Conservation (phyloP, 257 asterid genomes). For the Nicotiana benthamiana region DNA sequence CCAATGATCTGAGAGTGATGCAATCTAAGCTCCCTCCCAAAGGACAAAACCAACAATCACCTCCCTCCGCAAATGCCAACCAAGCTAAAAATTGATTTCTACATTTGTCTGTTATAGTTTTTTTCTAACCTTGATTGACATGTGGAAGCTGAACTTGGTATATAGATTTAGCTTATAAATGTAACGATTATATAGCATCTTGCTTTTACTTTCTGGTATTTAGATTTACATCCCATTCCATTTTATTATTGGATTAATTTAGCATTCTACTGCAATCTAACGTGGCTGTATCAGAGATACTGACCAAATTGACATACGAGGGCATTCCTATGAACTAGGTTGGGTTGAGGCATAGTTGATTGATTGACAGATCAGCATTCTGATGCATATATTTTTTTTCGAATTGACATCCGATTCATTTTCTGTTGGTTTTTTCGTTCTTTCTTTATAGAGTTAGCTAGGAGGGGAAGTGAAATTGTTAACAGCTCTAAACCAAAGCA, state of each 20-base stretch:
- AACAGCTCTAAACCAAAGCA: too few relatives aligned
- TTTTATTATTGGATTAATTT: not conserved
- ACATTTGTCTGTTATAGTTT: not conserved
- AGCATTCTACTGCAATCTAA: not conserved
- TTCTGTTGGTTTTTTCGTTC: too few relatives aligned
- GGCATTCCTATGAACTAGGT: too few relatives aligned
- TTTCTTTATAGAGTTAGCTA: too few relatives aligned
- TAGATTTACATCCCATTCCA: not conserved
- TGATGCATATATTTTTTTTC: too few relatives aligned
- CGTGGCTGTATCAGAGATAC: not conserved
- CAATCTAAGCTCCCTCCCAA: constrained; percentile 62
- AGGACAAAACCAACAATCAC: constrained; percentile 45
- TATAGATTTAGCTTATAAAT: constrained; percentile 1
- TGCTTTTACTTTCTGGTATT: not conserved
- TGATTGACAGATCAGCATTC: too few relatives aligned
- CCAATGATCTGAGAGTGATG: constrained; percentile 66
- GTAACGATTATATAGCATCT: too few relatives aligned
- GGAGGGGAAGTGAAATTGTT: too few relatives aligned
- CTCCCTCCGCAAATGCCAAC: constrained; percentile 30
- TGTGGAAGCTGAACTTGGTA: constrained; percentile 9
- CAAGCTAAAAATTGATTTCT: constrained; percentile 35
- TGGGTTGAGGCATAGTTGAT: too few relatives aligned
- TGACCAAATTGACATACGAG: not conserved
- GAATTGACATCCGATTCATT: too few relatives aligned
- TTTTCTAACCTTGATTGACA: not conserved